A percentile compares a stretch with the other conserved stretches of the same genome.
Evolutionary conservation across 768 basidiomycete genomes (phyloP).

Genomic region (Mycena polygramma): DNA sequence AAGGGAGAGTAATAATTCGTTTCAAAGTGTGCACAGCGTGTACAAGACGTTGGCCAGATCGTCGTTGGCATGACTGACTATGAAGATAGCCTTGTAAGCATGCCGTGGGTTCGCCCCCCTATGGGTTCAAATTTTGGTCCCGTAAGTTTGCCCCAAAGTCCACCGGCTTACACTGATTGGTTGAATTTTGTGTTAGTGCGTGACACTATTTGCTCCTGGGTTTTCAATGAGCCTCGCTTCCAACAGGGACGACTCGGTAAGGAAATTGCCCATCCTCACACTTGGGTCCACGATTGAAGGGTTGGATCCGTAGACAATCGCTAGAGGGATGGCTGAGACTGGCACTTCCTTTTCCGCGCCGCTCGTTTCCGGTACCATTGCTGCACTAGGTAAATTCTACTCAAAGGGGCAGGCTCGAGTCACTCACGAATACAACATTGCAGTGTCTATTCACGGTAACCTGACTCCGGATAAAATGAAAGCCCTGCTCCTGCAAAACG

Average conservation of each 20-base stretch:
- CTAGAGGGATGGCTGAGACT: not conserved
- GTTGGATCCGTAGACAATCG: too few relatives aligned
- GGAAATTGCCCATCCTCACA: not conserved
- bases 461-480: not conserved
- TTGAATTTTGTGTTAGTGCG: not conserved
- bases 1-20: too few relatives aligned
- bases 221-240: not conserved
- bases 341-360: conserved; percentile 12
- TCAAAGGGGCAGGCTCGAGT: not conserved
- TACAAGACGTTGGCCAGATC: not conserved
- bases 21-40: not conserved
- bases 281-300: too few relatives aligned
- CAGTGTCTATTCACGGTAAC: not conserved
- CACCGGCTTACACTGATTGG: not conserved
- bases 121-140: conserved; percentile 1
- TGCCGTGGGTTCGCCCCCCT: not conserved
- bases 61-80: not conserved
- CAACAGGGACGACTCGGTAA: not conserved
- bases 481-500: not conserved
- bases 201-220: conserved; percentile 3
- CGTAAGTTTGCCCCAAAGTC: not conserved
- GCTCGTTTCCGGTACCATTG: conserved; percentile 3
- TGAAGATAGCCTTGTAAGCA: not conserved
- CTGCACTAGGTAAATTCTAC: not conserved
- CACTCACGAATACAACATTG: not conserved